Evolutionary conservation across 148 eudicot genomes (phyloP), one percentile per base, ranked within the genome.

Genomic region (Dianthus caryophyllus): DNA sequence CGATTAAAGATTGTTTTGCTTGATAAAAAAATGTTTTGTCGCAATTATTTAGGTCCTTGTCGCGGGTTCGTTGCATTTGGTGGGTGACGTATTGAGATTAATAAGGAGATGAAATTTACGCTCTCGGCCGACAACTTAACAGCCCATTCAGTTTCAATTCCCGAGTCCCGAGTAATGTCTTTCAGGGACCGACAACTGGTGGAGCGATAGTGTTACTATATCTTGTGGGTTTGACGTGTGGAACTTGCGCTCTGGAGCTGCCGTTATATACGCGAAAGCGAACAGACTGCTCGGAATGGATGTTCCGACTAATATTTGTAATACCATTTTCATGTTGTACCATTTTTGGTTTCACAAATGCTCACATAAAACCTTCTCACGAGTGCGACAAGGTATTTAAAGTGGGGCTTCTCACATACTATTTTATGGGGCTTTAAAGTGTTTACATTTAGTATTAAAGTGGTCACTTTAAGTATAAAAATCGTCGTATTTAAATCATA

Each of bases 11-110:
- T 7, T 14, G 11, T 39, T 7, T 24, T 11, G 13, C 11, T 38
- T 15, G n/a, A n/a, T n/a, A n/a, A 16, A 26, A 14, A 12, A 39
- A 61, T 0, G 25, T 31, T n/a, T 64, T 62, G 67, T 52, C 70
- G 41, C 25, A 39, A 65, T 30, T 27, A 43, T 22, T 70, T 81
- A 89, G 98, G 98, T 93, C 71, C 87, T 93, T 26, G 98, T 93
- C 16, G 84, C 95, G 7, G 98, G 96, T 56, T 93, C 98, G 56
- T 72, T 93, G 62, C 98, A 93, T 82, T 82, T 93, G 65, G 82
- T 93, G 29, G 98, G 98, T 15, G 98, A 93, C 67, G 87, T 86
- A 14, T 70, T 93, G 76, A 81, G 87, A 80, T 54, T 89, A 75
- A 69, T 87, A 70, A 93, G 83, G 87, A 87, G 87, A 77, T 89